Evolutionary conservation across 805 yeast genomes (phyloP).

Genomic region (Ogataea angusta): DNA sequence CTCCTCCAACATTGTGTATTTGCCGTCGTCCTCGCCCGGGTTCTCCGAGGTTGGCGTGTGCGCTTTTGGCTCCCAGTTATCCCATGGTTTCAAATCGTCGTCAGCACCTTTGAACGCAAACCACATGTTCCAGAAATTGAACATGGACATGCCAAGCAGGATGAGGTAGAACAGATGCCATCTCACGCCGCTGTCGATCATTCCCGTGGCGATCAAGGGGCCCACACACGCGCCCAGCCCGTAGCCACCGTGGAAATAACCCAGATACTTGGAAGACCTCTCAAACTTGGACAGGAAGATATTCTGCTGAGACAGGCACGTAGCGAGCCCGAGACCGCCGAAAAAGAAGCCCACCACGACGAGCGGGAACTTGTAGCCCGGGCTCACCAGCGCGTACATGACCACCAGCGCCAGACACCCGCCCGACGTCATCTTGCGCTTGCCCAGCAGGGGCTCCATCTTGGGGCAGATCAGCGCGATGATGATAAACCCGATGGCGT

Average conservation of each 20-base stretch:
- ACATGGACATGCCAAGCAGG: conserved; percentile 38
- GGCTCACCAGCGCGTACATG: conserved; percentile 44
- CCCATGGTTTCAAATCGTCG: conserved; percentile 40
- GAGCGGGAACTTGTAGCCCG: conserved; percentile 48
- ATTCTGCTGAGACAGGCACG: conserved; percentile 48
- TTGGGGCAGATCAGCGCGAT: conserved; percentile 49
- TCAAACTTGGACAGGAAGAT: conserved; percentile 48
- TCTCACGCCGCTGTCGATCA: conserved; percentile 44
- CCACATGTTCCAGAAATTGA: conserved; percentile 35
- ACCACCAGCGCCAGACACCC: conserved; percentile 38
- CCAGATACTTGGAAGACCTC: conserved; percentile 56
- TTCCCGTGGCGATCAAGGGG: conserved; percentile 59
- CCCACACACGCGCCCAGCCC: conserved; percentile 72
- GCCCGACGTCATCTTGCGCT: conserved; percentile 36
- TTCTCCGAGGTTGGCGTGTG: neutral
- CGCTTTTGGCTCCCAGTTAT: conserved; percentile 25
- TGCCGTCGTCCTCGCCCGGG: conserved; percentile 13
- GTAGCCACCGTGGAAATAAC: conserved; percentile 63
- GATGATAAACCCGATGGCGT: conserved; percentile 52
- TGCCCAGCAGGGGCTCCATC: conserved; percentile 40
- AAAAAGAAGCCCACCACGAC: conserved; percentile 49
- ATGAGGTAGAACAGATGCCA: conserved; percentile 58
- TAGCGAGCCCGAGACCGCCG: conserved; percentile 58
- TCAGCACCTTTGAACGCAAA: conserved; percentile 49
- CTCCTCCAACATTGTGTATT: conserved; percentile 22